These are phyloP conservation scores for Mortierella sp. DNA, from an alignment of 371 early-diverging fungal species.

Conservation along the genomic window DNA sequence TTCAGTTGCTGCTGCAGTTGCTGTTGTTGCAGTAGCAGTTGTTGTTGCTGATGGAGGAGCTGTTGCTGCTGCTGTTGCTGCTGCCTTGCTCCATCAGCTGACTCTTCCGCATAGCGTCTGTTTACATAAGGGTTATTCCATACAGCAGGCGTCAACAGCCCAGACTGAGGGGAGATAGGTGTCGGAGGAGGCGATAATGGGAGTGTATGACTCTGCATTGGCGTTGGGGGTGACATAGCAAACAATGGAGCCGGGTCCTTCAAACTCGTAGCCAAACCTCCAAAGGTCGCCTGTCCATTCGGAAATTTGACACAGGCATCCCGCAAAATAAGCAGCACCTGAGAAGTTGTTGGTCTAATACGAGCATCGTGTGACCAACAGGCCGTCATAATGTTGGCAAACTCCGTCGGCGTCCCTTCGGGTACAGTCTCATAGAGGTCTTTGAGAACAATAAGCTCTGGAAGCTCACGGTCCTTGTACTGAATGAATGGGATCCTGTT, in stretches of 20 bases:
- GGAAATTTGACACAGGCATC: conserved; percentile 25
- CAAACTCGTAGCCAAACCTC: conserved; percentile 28
- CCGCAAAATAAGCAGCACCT: conserved; percentile 45
- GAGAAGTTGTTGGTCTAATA: conserved; percentile 43
- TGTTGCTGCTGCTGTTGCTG: neutral
- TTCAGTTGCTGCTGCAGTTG: conserved; percentile 3
- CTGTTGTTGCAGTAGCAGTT: neutral
- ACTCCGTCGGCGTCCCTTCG: conserved; percentile 35
- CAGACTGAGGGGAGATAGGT: conserved; percentile 17
- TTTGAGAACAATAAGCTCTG: conserved; percentile 47
- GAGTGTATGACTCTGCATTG: conserved; percentile 15
- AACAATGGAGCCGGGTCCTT: conserved; percentile 33
- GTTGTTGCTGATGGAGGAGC: conserved; percentile 4
- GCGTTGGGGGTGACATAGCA: conserved; percentile 35
- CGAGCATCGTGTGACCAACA: conserved; percentile 53
- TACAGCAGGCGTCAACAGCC: conserved; percentile 35
- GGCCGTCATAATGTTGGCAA: conserved; percentile 49
- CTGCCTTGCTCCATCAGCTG: conserved; percentile 6
- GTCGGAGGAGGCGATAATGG: conserved; percentile 42
- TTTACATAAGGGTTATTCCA: conserved; percentile 55
- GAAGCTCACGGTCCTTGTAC: conserved; percentile 36
- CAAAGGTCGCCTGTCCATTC: conserved; percentile 13
- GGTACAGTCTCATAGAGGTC: conserved; percentile 46
- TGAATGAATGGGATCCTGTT: conserved; percentile 42
- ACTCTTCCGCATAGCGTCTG: conserved; percentile 39